Evolutionary conservation across 129 eudicot genomes (phyloP).

Genomic region (Helianthus annuus): DNA sequence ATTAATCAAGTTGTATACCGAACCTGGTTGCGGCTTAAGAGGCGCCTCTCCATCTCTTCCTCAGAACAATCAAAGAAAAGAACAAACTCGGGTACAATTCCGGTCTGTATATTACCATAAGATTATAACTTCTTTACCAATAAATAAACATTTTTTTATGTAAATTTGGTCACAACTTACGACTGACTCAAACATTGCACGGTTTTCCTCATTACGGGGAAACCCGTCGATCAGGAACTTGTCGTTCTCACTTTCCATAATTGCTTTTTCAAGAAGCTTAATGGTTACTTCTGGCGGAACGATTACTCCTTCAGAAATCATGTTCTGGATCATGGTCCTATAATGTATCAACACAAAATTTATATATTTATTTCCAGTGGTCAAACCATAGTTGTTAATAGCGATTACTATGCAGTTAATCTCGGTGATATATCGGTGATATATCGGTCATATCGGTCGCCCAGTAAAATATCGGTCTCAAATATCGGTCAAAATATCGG

Average conservation of each 20-base stretch:
- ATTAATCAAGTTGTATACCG: conserved; percentile 16
- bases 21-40: conserved; percentile 90
- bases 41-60: conserved; percentile 97
- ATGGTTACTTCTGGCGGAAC: conserved; percentile 98
- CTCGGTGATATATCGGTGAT: no score
- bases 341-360: conserved; percentile 11
- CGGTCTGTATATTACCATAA: conserved; percentile 58
- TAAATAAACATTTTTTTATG: background rate
- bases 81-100: conserved; percentile 81
- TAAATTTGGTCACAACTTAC: conserved; percentile 47
- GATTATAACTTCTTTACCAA: background rate
- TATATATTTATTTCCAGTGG: background rate
- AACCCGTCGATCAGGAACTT: conserved; percentile 96
- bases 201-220: conserved; percentile 98
- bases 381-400: no score
- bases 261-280: conserved; percentile 91
- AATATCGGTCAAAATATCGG: no score
- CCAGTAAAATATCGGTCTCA: no score
- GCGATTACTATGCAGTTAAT: no score
- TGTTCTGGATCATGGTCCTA: conserved; percentile 92
- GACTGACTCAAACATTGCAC: conserved; percentile 82
- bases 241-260: conserved; percentile 71
- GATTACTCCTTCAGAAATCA: conserved; percentile 93
- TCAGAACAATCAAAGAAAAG: conserved; percentile 91
- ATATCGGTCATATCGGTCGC: no score